Conservation (phyloP, 192 early-diverging fungal genomes). For the Oehlia diaphana region DNA sequence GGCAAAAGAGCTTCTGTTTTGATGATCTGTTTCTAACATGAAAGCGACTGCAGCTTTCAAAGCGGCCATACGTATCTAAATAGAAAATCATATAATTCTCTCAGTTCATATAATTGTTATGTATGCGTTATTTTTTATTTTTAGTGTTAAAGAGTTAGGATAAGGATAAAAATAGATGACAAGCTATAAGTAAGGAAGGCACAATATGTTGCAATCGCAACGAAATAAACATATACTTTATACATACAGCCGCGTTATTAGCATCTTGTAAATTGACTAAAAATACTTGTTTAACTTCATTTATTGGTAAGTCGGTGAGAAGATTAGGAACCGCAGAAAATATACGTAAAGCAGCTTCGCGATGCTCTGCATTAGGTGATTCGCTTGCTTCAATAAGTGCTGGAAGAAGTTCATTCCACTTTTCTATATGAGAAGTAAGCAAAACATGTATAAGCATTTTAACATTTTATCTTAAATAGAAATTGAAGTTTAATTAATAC, state of each 20-base stretch:
- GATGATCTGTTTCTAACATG: constrained; percentile 66
- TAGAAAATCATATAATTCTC: background rate
- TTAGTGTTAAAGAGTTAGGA: too few species aligned
- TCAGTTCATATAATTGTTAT: background rate
- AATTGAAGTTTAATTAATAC: constrained; percentile 20
- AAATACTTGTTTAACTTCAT: constrained; percentile 73
- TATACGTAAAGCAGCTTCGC: constrained; percentile 89
- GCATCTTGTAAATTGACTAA: constrained; percentile 69
- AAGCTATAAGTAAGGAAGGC: too few species aligned
- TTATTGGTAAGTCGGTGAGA: constrained; percentile 69
- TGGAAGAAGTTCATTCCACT: constrained; percentile 81
- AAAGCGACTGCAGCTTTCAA: constrained; percentile 77
- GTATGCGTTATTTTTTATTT: too few species aligned
- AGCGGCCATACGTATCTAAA: constrained; percentile 71
- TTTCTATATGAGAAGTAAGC: constrained; percentile 42
- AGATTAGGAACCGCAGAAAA: constrained; percentile 81
- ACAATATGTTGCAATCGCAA: too few species aligned
- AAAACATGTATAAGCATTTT: constrained; percentile 4
- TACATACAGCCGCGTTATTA: constrained; percentile 48
- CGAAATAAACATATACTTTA: too few species aligned
- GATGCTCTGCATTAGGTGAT: constrained; percentile 70
- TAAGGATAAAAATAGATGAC: too few species aligned
- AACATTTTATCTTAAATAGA: background rate
- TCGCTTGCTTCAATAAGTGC: constrained; percentile 82
- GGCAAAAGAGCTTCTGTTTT: constrained; percentile 55